Percentiles rank a stretch among this genome's conserved stretches.
Evolutionary conservation across 495 filamentous ascomycete species (phyloP).

Genomic region (Aspergillus wentii): DNA sequence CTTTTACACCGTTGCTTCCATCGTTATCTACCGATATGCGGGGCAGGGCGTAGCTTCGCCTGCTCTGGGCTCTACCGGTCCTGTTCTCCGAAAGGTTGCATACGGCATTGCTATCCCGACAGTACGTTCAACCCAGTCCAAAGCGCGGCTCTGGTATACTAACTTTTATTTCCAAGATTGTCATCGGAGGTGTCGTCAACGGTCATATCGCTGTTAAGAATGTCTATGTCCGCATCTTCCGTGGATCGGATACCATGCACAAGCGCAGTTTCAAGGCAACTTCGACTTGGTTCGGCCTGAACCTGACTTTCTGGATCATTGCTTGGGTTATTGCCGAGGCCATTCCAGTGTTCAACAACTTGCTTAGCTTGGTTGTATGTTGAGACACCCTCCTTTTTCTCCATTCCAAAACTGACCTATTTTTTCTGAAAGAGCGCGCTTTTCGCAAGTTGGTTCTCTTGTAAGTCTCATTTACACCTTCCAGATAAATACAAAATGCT

Average conservation of each 20-base stretch:
- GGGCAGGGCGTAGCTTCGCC: constrained; percentile 62
- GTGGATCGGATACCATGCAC: constrained; percentile 52
- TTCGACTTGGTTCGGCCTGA: constrained; percentile 54
- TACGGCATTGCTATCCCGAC: constrained; percentile 76
- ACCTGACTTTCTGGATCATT: constrained; percentile 51
- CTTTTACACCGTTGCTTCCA: constrained; percentile 49
- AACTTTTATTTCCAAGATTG: no score
- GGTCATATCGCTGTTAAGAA: constrained; percentile 58
- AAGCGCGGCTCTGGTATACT: no score
- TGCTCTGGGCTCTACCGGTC: constrained; percentile 62
- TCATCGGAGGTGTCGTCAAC: constrained; percentile 49
- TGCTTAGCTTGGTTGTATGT: constrained; percentile 46
- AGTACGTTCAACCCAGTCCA: no score
- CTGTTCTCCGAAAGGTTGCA: constrained; percentile 57
- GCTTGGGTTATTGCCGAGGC: constrained; percentile 70
- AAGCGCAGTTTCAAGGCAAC: constrained; percentile 40
- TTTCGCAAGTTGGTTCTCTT: constrained; percentile 36
- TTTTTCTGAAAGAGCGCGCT: constrained; percentile 17
- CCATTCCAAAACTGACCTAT: neutral
- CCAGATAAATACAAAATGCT: neutral
- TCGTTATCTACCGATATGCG: constrained; percentile 62
- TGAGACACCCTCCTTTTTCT: no score
- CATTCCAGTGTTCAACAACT: constrained; percentile 66
- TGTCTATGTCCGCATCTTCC: constrained; percentile 59
- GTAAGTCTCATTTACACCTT: neutral